A percentile compares a stretch with the other conserved stretches of the same genome.
These are phyloP conservation scores for Daldinia loculata DNA, from an alignment of 495 filamentous ascomycete genomes.

Conservation along the genomic window DNA sequence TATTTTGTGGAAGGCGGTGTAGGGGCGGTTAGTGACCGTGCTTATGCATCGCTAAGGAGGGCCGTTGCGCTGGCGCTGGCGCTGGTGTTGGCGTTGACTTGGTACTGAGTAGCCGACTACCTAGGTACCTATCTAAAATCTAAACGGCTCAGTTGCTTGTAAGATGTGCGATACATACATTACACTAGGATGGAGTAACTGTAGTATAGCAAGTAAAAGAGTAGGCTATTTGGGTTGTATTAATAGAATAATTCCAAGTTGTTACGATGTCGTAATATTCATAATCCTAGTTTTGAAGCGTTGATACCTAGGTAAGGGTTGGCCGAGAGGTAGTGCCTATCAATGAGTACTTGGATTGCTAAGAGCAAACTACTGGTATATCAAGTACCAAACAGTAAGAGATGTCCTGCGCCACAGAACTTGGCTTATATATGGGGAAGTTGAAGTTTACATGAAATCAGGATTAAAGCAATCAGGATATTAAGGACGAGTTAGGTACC, in stretches of 20 bases:
- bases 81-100: neutral
- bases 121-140: neutral
- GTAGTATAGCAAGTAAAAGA: neutral
- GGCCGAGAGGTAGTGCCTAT: neutral
- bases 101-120: neutral
- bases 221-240: slow-evolving; percentile 4
- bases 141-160: neutral
- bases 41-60: slow-evolving; percentile 33
- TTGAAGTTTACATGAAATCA: slow-evolving; percentile 1
- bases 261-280: neutral
- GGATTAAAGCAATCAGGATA: neutral
- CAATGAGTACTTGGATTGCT: too few species aligned
- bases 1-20: slow-evolving; percentile 33
- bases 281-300: neutral
- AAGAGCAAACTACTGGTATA: neutral
- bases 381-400: neutral
- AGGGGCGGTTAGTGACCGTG: slow-evolving; percentile 14
- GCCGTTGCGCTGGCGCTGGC: slow-evolving; percentile 14
- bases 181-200: too few species aligned
- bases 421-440: neutral
- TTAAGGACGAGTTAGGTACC: neutral
- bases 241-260: neutral
- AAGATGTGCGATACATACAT: neutral
- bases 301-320: neutral
- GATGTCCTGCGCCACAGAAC: neutral